Percentiles rank a stretch among this genome's conserved stretches.
Conservation (phyloP, 805 yeast genomes). For the Metschnikowia picachoensis region DNA sequence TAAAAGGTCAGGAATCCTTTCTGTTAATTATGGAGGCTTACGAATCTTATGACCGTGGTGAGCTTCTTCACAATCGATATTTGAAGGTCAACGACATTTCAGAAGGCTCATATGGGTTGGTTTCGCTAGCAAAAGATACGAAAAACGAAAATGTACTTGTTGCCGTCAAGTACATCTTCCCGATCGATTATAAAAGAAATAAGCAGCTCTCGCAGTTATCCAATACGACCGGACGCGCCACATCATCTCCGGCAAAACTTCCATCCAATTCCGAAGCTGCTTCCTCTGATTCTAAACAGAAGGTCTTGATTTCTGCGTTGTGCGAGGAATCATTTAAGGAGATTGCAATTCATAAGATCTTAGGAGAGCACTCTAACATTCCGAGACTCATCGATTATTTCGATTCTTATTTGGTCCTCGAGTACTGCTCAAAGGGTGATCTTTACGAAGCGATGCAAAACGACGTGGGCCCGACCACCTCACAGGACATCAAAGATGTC, state of each 20-base stretch:
- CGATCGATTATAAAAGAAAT: slow-evolving; percentile 40
- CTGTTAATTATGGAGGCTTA: slow-evolving; percentile 33
- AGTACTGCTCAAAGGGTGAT: slow-evolving; percentile 86
- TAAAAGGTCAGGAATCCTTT: not conserved
- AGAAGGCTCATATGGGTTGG: slow-evolving; percentile 92
- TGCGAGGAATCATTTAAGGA: slow-evolving; percentile 64
- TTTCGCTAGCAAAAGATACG: slow-evolving; percentile 78
- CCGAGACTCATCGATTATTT: slow-evolving; percentile 46
- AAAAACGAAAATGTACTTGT: slow-evolving; percentile 47
- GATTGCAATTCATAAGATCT: slow-evolving; percentile 57
- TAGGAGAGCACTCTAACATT: slow-evolving; percentile 50
- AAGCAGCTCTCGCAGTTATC: slow-evolving; percentile 19
- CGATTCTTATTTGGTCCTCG: slow-evolving; percentile 57
- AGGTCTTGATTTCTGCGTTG: slow-evolving; percentile 28
- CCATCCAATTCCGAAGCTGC: slow-evolving; percentile 15
- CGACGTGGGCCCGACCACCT: slow-evolving; percentile 57
- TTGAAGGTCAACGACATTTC: slow-evolving; percentile 69
- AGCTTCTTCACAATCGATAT: slow-evolving; percentile 59
- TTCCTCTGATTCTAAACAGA: slow-evolving; percentile 11
- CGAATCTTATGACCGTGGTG: slow-evolving; percentile 36
- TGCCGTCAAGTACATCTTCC: slow-evolving; percentile 82
- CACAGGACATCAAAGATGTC: slow-evolving; percentile 53
- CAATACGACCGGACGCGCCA: slow-evolving; percentile 22
- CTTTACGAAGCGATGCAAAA: slow-evolving; percentile 72
- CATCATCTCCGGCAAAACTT: slow-evolving; percentile 36